A percentile compares a stretch with the other conserved stretches of the same genome.
phyloP scores from a whole-genome alignment of 257 asterid genomes.

The Solanum ossicruentum region DNA sequence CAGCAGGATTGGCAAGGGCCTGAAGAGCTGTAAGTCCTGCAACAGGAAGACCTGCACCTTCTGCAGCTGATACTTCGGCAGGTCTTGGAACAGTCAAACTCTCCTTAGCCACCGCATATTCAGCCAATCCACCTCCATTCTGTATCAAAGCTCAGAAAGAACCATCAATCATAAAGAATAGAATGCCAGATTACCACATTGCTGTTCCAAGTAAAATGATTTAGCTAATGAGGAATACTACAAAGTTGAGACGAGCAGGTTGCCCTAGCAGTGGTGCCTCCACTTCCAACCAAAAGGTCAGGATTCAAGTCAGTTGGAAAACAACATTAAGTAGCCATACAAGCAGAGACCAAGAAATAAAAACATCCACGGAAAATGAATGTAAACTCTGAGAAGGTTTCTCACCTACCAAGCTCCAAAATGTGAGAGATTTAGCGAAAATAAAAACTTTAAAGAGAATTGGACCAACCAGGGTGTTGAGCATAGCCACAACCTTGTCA shows the following conservation, averaged over 20 bases:
- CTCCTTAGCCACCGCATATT: conserved; percentile 47
- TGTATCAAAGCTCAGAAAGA: conserved; percentile 1
- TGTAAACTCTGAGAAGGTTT: not conserved
- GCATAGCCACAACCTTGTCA: conserved; percentile 45
- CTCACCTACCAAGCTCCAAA: not conserved
- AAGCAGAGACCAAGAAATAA: not conserved
- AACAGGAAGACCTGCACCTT: conserved; percentile 42
- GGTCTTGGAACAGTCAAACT: conserved; percentile 36
- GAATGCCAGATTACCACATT: not conserved
- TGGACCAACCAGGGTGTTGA: conserved; percentile 17
- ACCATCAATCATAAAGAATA: not conserved
- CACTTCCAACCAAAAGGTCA: not conserved
- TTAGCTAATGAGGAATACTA: not conserved
- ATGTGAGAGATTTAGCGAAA: not conserved
- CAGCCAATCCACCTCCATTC: conserved; percentile 62
- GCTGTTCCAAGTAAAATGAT: not conserved
- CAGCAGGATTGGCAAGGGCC: conserved; percentile 32
- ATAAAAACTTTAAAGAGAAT: not conserved
- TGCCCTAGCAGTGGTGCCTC: not conserved
- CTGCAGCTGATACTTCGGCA: conserved; percentile 39
- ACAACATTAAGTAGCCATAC: not conserved
- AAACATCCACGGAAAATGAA: not conserved
- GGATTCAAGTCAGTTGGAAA: not conserved
- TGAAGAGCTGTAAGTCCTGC: conserved; percentile 49
- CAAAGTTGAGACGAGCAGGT: not conserved